Evolutionary conservation across 805 yeast species (phyloP).

Genomic region (Kodamaea kakaduensis): DNA sequence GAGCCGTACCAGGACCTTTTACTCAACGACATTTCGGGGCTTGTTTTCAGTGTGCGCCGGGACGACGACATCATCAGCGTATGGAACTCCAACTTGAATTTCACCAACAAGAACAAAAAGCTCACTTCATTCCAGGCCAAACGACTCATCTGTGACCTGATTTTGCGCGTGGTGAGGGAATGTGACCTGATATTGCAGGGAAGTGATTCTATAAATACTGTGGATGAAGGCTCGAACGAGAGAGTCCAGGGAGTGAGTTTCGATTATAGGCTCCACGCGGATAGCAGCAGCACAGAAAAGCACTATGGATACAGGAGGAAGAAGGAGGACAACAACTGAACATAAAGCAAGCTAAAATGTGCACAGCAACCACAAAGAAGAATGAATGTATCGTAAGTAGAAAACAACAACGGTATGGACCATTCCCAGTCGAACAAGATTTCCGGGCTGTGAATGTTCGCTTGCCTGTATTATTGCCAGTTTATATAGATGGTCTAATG

Average conservation of each 20-base stretch:
- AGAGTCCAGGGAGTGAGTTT: constrained; percentile 44
- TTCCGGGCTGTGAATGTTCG: no score
- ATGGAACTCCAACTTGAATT: constrained; percentile 55
- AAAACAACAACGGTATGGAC: no score
- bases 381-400: no score
- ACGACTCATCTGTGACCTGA: constrained; percentile 44
- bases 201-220: constrained; percentile 26
- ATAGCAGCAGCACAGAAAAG: constrained; percentile 14
- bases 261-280: constrained; percentile 46
- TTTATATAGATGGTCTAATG: no score
- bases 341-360: background rate
- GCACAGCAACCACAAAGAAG: no score
- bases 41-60: constrained; percentile 54
- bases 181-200: constrained; percentile 43
- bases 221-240: constrained; percentile 35
- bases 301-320: constrained; percentile 9
- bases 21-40: constrained; percentile 52
- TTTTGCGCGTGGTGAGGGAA: constrained; percentile 44
- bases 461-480: no score
- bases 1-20: constrained; percentile 36
- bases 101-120: constrained; percentile 25
- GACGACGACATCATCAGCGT: constrained; percentile 58
- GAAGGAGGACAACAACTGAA: constrained; percentile 5
- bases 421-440: no score
- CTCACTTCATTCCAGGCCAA: constrained; percentile 43